A percentile compares a stretch with the other conserved stretches of the same genome.
Evolutionary conservation across 2,329 filamentous ascomycete species (phyloP).

Genomic region (Aspergillus neotritici): DNA sequence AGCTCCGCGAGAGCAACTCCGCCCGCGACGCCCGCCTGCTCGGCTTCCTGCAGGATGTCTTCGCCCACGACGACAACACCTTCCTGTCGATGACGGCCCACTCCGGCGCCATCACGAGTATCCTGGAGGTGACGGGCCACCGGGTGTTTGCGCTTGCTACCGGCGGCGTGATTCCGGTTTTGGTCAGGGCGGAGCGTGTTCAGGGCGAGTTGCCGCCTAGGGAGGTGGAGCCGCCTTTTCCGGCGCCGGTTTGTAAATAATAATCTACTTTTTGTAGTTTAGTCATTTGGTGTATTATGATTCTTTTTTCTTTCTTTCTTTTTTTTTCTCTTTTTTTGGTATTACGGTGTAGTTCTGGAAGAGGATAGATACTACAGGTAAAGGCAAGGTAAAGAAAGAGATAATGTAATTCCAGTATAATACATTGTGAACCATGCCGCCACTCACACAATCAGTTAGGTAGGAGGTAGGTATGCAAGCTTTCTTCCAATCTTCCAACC

Average conservation of each 20-base stretch:
- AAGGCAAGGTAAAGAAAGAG: not conserved
- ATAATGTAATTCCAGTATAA: too few relatives aligned
- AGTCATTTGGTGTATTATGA: too few relatives aligned
- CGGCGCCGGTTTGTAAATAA: constrained; percentile 20
- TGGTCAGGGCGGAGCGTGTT: constrained; percentile 41
- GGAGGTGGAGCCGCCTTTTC: constrained; percentile 21
- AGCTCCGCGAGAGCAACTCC: constrained; percentile 45
- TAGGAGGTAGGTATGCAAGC: too few relatives aligned
- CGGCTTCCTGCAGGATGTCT: constrained; percentile 50
- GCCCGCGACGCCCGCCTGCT: constrained; percentile 45
- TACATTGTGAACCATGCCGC: too few relatives aligned
- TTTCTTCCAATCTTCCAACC: too few relatives aligned
- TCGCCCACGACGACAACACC: constrained; percentile 41
- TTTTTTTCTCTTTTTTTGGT: too few relatives aligned
- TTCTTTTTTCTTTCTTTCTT: too few relatives aligned
- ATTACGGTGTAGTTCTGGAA: not conserved
- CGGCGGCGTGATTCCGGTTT: constrained; percentile 48
- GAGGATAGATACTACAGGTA: not conserved
- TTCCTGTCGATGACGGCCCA: constrained; percentile 55
- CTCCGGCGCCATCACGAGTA: constrained; percentile 53
- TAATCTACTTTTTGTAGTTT: not conserved
- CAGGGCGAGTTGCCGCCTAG: constrained; percentile 13
- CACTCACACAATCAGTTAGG: too few relatives aligned
- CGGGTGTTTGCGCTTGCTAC: constrained; percentile 44
- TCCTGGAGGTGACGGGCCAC: constrained; percentile 46